phyloP scores from a whole-genome alignment of 495 filamentous ascomycete species.

The Penicillium samsonianum region DNA sequence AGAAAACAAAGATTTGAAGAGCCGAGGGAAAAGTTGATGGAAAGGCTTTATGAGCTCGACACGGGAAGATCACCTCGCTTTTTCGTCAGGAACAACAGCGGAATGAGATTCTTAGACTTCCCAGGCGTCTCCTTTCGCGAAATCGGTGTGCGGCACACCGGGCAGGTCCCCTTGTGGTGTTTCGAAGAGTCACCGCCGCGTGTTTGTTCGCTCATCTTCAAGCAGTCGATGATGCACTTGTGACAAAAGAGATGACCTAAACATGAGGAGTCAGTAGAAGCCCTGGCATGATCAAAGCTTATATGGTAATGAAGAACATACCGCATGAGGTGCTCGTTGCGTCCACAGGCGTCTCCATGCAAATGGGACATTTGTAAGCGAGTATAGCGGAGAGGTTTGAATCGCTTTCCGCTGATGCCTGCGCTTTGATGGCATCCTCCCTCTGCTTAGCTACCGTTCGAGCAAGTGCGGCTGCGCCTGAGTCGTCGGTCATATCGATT shows the following conservation, averaged over 20 bases:
- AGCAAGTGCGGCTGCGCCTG: neutral
- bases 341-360: conserved; percentile 74
- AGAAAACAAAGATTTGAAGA: neutral
- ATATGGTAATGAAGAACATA: conserved; percentile 45
- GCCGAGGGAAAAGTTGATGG: neutral
- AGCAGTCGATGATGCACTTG: conserved; percentile 72
- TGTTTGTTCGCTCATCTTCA: conserved; percentile 61
- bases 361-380: conserved; percentile 74
- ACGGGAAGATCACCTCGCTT: conserved; percentile 9
- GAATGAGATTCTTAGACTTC: conserved; percentile 44
- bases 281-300: no score
- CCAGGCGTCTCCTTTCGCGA: conserved; percentile 30
- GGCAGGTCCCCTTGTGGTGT: conserved; percentile 40
- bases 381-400: conserved; percentile 56
- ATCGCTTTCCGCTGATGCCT: conserved; percentile 21
- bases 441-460: neutral
- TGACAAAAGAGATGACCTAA: conserved; percentile 86
- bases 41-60: neutral
- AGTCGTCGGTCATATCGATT: neutral
- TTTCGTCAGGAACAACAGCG: conserved; percentile 59
- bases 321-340: conserved; percentile 82
- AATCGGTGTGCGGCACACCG: conserved; percentile 50
- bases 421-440: neutral
- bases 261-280: conserved; percentile 13
- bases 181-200: conserved; percentile 23